phyloP scores from a whole-genome alignment of 768 basidiomycete species.

The Coprinellus micaceus region DNA sequence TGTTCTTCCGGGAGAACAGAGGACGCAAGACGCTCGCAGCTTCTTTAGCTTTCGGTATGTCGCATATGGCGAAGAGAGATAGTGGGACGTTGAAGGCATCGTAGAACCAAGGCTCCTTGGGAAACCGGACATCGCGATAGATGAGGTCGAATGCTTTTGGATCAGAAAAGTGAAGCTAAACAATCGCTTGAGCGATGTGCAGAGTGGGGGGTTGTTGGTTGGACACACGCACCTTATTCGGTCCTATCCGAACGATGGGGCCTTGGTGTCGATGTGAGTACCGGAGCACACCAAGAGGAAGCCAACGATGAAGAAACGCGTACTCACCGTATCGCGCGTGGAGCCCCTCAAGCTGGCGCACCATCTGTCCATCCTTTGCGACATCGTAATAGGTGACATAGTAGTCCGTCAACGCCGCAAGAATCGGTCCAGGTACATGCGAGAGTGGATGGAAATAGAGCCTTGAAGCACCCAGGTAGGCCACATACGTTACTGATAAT shows the following conservation, averaged over 20 bases:
- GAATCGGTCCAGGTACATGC: slow-evolving; percentile 25
- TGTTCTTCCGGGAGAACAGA: slow-evolving; percentile 30
- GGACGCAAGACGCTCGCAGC: slow-evolving; percentile 26
- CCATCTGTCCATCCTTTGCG: slow-evolving; percentile 20
- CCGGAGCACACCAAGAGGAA: background rate
- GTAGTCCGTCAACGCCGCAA: slow-evolving; percentile 23
- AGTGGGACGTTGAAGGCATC: slow-evolving; percentile 17
- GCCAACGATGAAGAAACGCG: background rate
- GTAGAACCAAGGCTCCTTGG: slow-evolving; percentile 27
- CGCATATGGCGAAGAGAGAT: slow-evolving; percentile 25
- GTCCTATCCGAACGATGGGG: slow-evolving; percentile 32
- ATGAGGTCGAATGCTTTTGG: slow-evolving; percentile 32
- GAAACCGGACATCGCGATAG: slow-evolving; percentile 24
- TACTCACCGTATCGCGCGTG: slow-evolving; percentile 24
- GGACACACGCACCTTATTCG: slow-evolving; percentile 29
- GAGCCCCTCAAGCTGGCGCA: slow-evolving; percentile 23
- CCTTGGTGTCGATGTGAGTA: slow-evolving; percentile 17
- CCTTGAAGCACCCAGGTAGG: no score
- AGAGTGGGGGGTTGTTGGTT: background rate
- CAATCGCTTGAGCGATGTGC: background rate
- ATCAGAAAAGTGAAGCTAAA: slow-evolving; percentile 36
- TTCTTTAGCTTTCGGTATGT: slow-evolving; percentile 22
- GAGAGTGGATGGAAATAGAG: slow-evolving; percentile 24
- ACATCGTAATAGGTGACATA: slow-evolving; percentile 28
- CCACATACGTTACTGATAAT: no score